Base-by-base conservation (phyloP, 2,329 filamentous ascomycete species). In the Bipolaris oryzae region DNA sequence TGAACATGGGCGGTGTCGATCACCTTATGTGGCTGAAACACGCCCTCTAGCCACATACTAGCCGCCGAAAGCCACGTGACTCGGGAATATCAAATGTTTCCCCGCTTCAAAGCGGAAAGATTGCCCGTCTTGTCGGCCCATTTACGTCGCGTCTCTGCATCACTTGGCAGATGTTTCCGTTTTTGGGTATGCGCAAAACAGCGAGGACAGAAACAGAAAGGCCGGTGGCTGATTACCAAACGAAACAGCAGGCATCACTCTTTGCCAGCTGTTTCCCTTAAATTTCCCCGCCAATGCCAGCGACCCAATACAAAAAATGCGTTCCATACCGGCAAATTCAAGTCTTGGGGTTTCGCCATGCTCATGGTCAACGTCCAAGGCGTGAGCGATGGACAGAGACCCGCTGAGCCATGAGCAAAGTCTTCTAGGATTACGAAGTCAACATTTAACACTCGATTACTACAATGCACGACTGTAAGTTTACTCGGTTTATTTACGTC, bases 161-260 rank as follows among this genome's bases (percentile, higher is more conserved):
- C 45, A 37, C 35, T 31, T 16, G 34, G 25, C 42, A 51, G 11
- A 11, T 41, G 13, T 34, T 48, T 39, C 47, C 53, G 34, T 41
- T n/a, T 51, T 18, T 7, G 41, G 20, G 18, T 11, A 31, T 31
- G 28, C 41, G n/a, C 21, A 41, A 25, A 37, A 28, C 34, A 13
- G 16, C 13, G 23, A 35, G 41, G 23, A 45, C 16, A 31, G 31
- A 23, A 15, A 34, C 28, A 35, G 11, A 55, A 55, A 48, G 47
- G 37, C 47, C 53, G 41, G 47, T 20, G 53, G 47, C 47, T 55
- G 52, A 51, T 55, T 50, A 50, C 21, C 28, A 31, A 7, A 51
- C 42, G 23, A 33, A 50, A 31, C 21, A 51, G 7, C 47, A 21
- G 20, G 23, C 33, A 38, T 13, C 23, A 39, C 7, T 7, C 18